phyloP scores from a whole-genome alignment of 176 grass and related monocot species.

The Triticum dicoccoides region DNA sequence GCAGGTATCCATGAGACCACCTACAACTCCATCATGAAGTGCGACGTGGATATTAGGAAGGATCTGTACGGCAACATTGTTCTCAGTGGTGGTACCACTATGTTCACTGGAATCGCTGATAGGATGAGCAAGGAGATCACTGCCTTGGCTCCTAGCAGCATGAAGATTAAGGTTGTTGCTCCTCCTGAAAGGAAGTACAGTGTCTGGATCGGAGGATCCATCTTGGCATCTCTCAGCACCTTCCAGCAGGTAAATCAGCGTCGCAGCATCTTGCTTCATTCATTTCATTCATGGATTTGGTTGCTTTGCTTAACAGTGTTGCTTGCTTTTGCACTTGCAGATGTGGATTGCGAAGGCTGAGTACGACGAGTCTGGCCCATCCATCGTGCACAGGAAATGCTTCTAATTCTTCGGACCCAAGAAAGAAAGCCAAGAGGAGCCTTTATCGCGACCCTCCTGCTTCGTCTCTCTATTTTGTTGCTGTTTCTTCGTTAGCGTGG shows the following conservation, averaged over 20 bases:
- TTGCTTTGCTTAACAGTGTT: constrained; percentile 33
- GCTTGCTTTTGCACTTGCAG: constrained; percentile 34
- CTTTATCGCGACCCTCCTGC: constrained; percentile 33
- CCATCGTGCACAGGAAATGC: constrained; percentile 97
- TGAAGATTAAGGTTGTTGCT: constrained; percentile 98
- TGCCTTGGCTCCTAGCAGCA: constrained; percentile 91
- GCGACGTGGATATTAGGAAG: constrained; percentile 97
- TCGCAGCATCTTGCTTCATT: not conserved
- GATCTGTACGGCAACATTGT: constrained; percentile 95
- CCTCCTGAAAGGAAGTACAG: constrained; percentile 92
- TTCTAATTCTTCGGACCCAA: constrained; percentile 57
- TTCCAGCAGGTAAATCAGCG: constrained; percentile 75
- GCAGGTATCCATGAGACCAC: constrained; percentile 95
- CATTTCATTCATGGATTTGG: not conserved
- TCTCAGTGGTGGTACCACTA: constrained; percentile 86
- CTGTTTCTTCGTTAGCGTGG: constrained; percentile 54
- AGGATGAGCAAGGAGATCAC: constrained; percentile 98
- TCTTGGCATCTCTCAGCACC: constrained; percentile 93
- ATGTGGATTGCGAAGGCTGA: constrained; percentile 99
- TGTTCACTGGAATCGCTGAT: constrained; percentile 92
- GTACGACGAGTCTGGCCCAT: constrained; percentile 88
- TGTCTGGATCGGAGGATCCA: constrained; percentile 98
- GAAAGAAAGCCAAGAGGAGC: constrained; percentile 56
- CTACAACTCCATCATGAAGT: constrained; percentile 99
- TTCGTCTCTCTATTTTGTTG: constrained; percentile 41